A percentile compares a stretch with the other conserved stretches of the same genome.
Evolutionary conservation across 768 basidiomycete species (phyloP).

Genomic region (Trametes elegans): DNA sequence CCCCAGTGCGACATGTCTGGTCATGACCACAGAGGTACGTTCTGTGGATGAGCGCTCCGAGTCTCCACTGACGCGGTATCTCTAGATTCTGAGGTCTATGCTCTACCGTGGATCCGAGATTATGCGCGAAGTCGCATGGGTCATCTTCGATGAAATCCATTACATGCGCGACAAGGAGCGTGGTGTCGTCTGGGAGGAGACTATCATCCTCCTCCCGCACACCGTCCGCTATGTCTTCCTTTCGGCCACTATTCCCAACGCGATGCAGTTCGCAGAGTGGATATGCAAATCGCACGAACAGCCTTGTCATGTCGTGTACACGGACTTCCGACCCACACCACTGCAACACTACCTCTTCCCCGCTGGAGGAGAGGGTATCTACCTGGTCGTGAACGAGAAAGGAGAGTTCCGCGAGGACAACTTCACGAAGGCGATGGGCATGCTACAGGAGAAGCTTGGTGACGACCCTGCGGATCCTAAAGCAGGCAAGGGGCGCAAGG

Average conservation of each 20-base stretch:
- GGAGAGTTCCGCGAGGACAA: slow-evolving; percentile 96
- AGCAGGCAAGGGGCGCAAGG: slow-evolving; percentile 84
- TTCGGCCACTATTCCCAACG: slow-evolving; percentile 98
- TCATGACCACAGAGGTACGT: slow-evolving; percentile 97
- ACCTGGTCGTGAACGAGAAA: slow-evolving; percentile 98
- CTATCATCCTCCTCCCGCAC: slow-evolving; percentile 95
- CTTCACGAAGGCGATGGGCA: slow-evolving; percentile 97
- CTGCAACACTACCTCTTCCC: slow-evolving; percentile 98
- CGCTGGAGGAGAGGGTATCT: slow-evolving; percentile 94
- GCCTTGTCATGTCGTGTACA: slow-evolving; percentile 98
- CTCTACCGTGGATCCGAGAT: slow-evolving; percentile 97
- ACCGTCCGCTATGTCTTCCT: slow-evolving; percentile 97
- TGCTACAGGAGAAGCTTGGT: slow-evolving; percentile 77
- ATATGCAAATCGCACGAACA: slow-evolving; percentile 96
- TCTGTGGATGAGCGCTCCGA: neutral
- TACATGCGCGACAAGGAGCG: slow-evolving; percentile 99
- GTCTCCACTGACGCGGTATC: neutral
- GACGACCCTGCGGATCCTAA: slow-evolving; percentile 91
- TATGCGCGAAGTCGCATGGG: slow-evolving; percentile 99
- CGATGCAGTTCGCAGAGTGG: slow-evolving; percentile 99
- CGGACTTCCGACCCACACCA: slow-evolving; percentile 97
- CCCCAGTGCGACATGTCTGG: slow-evolving; percentile 92
- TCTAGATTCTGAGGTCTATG: slow-evolving; percentile 96
- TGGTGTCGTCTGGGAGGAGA: slow-evolving; percentile 99
- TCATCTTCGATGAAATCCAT: slow-evolving; percentile 98